Conservation (phyloP, 768 basidiomycete species). For the Glaciozyma martinii region DNA sequence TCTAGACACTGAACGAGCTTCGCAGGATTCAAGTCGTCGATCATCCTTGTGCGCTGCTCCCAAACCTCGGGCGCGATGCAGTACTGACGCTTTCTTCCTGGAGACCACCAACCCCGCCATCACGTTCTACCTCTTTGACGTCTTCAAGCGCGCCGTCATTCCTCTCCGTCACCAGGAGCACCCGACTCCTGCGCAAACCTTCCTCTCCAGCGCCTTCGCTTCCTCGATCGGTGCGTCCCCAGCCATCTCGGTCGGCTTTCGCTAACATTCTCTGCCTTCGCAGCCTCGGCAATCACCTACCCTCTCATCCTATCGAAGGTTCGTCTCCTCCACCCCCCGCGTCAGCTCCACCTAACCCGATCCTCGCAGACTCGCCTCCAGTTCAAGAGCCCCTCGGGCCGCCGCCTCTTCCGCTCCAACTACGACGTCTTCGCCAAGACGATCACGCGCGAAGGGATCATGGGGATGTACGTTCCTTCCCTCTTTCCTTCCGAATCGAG, state of each 20-base stretch:
- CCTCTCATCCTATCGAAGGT: slow-evolving; percentile 54
- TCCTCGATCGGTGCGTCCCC: slow-evolving; percentile 45
- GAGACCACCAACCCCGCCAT: slow-evolving; percentile 50
- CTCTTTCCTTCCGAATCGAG: too few relatives aligned
- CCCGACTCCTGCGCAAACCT: slow-evolving; percentile 47
- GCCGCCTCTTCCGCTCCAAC: slow-evolving; percentile 26
- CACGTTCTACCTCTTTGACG: slow-evolving; percentile 51
- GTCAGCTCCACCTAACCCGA: background rate
- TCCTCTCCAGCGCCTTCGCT: slow-evolving; percentile 52
- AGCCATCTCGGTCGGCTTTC: background rate
- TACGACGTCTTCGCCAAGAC: slow-evolving; percentile 29
- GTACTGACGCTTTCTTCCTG: too few relatives aligned
- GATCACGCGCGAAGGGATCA: slow-evolving; percentile 35
- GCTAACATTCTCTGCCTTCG: background rate
- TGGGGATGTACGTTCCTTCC: slow-evolving; percentile 38
- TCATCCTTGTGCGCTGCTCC: slow-evolving; percentile 39
- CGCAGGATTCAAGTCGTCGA: slow-evolving; percentile 47
- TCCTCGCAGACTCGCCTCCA: slow-evolving; percentile 30
- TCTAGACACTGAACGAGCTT: too few relatives aligned
- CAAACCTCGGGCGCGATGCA: background rate
- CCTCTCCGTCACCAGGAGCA: slow-evolving; percentile 35
- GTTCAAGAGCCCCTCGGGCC: slow-evolving; percentile 33
- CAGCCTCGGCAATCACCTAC: slow-evolving; percentile 48
- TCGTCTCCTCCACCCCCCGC: background rate
- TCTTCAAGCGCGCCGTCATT: slow-evolving; percentile 45